Conservation (phyloP, 1,284 basidiomycete genomes). For the Cystodermella granulosa region DNA sequence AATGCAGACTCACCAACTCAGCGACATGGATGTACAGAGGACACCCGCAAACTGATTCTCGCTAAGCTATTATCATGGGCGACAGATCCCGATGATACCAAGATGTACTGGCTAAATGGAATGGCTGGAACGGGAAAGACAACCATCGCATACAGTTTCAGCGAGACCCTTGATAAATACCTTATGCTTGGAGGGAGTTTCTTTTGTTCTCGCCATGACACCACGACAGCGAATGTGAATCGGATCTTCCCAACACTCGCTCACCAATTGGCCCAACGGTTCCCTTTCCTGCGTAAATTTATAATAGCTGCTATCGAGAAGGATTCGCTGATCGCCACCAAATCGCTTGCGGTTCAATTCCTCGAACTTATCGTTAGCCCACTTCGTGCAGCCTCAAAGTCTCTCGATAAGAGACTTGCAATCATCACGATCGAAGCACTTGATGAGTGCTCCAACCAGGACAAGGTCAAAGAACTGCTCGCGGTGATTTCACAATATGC, state of each 20-base stretch:
- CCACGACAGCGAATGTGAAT: conserved; percentile 10
- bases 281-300: conserved; percentile 2
- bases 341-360: conserved; percentile 8
- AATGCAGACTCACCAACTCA: too few relatives aligned
- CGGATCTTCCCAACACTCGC: conserved; percentile 25
- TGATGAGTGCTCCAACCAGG: conserved; percentile 17
- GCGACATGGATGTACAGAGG: too few relatives aligned
- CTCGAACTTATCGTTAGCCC: conserved; percentile 6
- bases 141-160: conserved; percentile 6
- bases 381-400: conserved; percentile 1
- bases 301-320: conserved; percentile 5
- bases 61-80: too few relatives aligned
- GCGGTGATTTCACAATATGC: too few relatives aligned
- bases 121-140: too few relatives aligned
- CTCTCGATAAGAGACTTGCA: conserved; percentile 3
- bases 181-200: conserved; percentile 21
- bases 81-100: too few relatives aligned
- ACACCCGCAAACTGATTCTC: too few relatives aligned
- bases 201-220: conserved; percentile 20
- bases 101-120: too few relatives aligned
- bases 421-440: conserved; percentile 22
- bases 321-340: conserved; percentile 4
- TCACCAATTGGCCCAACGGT: conserved; percentile 17
- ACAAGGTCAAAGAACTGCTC: too few relatives aligned
- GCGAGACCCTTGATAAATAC: conserved; percentile 6